Evolutionary conservation across 1,139 yeast species (phyloP).

Genomic region (Kodamaea derodonti): DNA sequence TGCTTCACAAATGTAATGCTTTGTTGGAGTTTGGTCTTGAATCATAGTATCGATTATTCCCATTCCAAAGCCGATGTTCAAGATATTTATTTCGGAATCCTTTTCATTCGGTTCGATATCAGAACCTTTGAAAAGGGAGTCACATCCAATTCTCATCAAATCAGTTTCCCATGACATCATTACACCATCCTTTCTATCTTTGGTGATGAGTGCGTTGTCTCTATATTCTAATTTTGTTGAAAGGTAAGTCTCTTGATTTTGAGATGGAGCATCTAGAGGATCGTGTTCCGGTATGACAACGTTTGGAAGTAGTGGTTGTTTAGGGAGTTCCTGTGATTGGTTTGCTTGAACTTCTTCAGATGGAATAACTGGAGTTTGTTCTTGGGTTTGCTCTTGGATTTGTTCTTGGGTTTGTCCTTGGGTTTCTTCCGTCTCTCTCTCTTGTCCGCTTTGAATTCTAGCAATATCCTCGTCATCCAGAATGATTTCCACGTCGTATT

Average conservation of each 20-base stretch:
- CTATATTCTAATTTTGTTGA: slow-evolving; percentile 65
- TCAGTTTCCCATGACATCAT: slow-evolving; percentile 97
- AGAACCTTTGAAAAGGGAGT: slow-evolving; percentile 51
- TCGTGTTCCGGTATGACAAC: slow-evolving; percentile 5
- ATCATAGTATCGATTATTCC: slow-evolving; percentile 87
- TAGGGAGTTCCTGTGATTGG: not conserved
- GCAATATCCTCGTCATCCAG: slow-evolving; percentile 24
- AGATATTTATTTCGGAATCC: slow-evolving; percentile 47
- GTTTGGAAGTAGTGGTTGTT: not conserved
- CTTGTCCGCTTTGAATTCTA: slow-evolving; percentile 1
- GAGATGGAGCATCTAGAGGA: slow-evolving; percentile 51
- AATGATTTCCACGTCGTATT: slow-evolving; percentile 44
- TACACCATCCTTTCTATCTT: slow-evolving; percentile 78
- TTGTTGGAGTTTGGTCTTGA: slow-evolving; percentile 54
- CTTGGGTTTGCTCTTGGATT: slow-evolving; percentile 5
- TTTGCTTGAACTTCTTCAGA: slow-evolving; percentile 10
- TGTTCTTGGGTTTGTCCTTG: slow-evolving; percentile 12
- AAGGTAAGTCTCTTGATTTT: slow-evolving; percentile 62
- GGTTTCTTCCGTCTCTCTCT: slow-evolving; percentile 16
- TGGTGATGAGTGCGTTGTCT: slow-evolving; percentile 69
- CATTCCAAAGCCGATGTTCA: slow-evolving; percentile 95
- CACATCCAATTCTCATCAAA: slow-evolving; percentile 78
- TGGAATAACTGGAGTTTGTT: slow-evolving; percentile 2
- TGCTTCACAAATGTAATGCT: slow-evolving; percentile 89
- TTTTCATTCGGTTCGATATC: slow-evolving; percentile 21